Base-by-base conservation (phyloP, 2,329 filamentous ascomycete species). In the Anthostomella pinea region DNA sequence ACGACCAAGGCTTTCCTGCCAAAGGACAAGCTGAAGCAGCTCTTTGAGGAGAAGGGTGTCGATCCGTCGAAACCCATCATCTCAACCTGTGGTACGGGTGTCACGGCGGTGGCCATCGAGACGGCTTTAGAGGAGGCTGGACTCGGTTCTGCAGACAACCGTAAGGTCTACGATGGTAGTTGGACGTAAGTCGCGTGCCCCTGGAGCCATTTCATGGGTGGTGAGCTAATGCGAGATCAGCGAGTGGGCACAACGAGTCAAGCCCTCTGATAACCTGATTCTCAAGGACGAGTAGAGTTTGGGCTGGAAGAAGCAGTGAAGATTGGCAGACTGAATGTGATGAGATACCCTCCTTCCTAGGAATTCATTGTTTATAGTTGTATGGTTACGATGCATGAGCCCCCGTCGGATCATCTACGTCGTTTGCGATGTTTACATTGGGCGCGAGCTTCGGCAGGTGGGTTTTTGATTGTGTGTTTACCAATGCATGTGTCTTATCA, bases 81-180 rank as follows among this genome's bases (percentile, higher is more conserved):
- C 52, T 85, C 81, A 32, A 91, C 79, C 54, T 98, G 93, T 54
- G 93, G 93, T 9, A 96, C 90, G 6, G 93, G 93, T 21, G 91
- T 98, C 33, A 97, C 90, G 8, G 93, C 93, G 6, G 87, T 87
- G 13, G 79, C 96, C 27, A 79, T 98, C 26, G 93, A 98, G 58
- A 84, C 89, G 23, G 93, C 89, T 2, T 67, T 98, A 35, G 79
- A 79, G 19, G 81, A 88, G 62, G 87, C 90, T 15, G 83, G 81
- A 2, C 90, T 81, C 57, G 86, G 85, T 2, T 69, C 77, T 4
- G 65, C 76, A 0, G 75, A 81, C 43, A 77, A 77, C 36, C 78
- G 87, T 49, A 82, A 77, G 57, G 73, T 98, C 15, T 98, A 98
- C 56, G 93, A 98, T 62, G 93, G 93, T 30, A 95, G 90, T 64